Base-by-base conservation (phyloP, 352 stramenopile genomes). In the Phytopythium vexans region DNA sequence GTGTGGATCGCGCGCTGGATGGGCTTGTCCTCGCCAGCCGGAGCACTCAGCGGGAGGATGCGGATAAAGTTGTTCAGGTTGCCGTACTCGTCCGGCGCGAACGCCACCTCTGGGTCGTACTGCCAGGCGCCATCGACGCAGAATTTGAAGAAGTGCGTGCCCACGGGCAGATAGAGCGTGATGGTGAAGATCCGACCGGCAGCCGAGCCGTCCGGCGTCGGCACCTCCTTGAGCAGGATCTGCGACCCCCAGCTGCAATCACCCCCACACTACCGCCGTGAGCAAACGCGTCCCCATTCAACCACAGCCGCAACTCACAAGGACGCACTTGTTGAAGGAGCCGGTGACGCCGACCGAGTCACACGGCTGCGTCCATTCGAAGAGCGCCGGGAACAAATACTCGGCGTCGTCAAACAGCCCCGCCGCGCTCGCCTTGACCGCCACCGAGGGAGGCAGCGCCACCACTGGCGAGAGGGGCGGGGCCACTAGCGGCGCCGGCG, bases 41-140 rank as follows among this genome's bases (percentile, higher is more conserved):
- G 36, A 10, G 77, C 62, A 43, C 70, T 61, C 0, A 60, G 42
- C 1, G 55, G 53, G 8, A 47, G 38, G 48, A 94, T 77, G 45
- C 66, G 83, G 55, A 94, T 86, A 37, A 94, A 91, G 56, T 94
- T 94, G 58, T 94, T 94, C 46, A 94, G 66, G 56, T 94, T 94
- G n/a, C 83, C 83, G 54, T 91, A 94, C 55, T 86, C 81, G 48
- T 94, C 83, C 0, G 77, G 77, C 2, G 83, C 83, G 57, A 94
- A 94, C 2, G 79, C 72, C 34, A 89, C 78, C 42, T 94, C 83
- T 0, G 83, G 82, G 58, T 94, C 81, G 64, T 94, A 94, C 42
- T 92, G 82, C 82, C 83, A 94, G 8, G 78, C 74, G 15, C 78
- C 74, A 54, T 93, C 80, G 37, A 90, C 73, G 48, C 77, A 88